Conservation (phyloP, 2,329 filamentous ascomycete genomes). For the Ceratocystis ficicola region DNA sequence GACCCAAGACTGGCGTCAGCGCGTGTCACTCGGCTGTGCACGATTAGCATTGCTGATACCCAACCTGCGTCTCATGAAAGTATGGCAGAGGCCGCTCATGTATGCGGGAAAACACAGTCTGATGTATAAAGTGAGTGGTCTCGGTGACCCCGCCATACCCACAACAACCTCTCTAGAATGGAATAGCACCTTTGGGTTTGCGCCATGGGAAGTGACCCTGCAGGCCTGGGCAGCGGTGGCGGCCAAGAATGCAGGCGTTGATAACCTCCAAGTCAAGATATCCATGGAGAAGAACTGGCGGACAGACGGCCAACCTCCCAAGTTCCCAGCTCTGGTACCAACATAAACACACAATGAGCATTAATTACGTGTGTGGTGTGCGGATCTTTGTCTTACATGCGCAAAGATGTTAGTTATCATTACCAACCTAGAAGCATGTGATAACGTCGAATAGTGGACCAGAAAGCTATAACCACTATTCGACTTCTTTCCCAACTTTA, state of each 20-base stretch:
- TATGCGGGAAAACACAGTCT: conserved; percentile 25
- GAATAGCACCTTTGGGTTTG: conserved; percentile 25
- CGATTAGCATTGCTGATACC: conserved; percentile 25
- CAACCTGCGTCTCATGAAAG: conserved; percentile 23
- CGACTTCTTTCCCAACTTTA: neutral
- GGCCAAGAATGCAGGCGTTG: conserved; percentile 16
- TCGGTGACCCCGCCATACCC: neutral
- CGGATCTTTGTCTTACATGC: neutral
- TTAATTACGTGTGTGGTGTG: neutral
- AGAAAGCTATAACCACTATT: neutral
- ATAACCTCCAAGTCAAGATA: neutral
- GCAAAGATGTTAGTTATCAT: neutral
- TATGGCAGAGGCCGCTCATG: conserved; percentile 25
- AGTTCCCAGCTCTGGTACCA: conserved; percentile 3
- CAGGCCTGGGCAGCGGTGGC: conserved; percentile 25
- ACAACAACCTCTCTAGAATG: conserved; percentile 21
- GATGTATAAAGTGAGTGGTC: conserved; percentile 20
- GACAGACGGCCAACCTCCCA: conserved; percentile 15
- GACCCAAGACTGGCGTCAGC: conserved; percentile 24
- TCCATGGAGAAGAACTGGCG: neutral
- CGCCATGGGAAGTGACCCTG: conserved; percentile 24
- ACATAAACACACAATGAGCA: neutral
- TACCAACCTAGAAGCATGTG: neutral
- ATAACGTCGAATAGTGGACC: neutral
- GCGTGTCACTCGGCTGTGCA: conserved; percentile 24